Base-by-base conservation (phyloP, 805 yeast genomes). In the Metschnikowia aberdeeniae region DNA sequence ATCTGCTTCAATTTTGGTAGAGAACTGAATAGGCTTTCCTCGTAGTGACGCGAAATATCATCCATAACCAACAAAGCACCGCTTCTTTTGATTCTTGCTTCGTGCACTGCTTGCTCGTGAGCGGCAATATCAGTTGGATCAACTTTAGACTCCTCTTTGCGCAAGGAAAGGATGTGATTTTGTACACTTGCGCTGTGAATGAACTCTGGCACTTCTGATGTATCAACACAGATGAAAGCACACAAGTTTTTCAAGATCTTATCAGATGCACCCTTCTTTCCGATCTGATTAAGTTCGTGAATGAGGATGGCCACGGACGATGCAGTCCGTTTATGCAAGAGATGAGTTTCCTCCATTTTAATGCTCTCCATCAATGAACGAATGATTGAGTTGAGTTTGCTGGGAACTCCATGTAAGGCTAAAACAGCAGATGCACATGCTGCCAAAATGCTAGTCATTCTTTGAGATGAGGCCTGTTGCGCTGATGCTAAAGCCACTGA, bases 131-230 rank as follows among this genome's bases (percentile, higher is more conserved):
- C 89, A 12, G 76, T 75, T 5, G 83, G 80, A 48, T 80, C 84
- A 1, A 80, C 64, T 40, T 73, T 73, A 1, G 83, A 79, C 52
- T 87, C 95, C 54, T 89, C 97, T 55, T 87, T 88, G 44, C 80
- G 72, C 54, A 89, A 72, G 1, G 97, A 88, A 43, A 90, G 66
- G 10, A 92, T 84, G 11, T 68, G 68, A 36, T 77, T 80, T 13
- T 64, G 72, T 45, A 74, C 69, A 11, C 66, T 63, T 32, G 77
- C 76, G 54, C 86, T 86, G 36, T 85, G 82, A 12, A 73, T 72
- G 59, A 88, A 93, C 57, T 89, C 97, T 2, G 99, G 99, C 28
- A 92, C 97, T 60, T 90, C 97, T 3, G 93, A 80, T 0, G 97
- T 89, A 61, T 92, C 99, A 28, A 90, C 97, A 67, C 99, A 93